Percentiles rank a stretch among this genome's conserved stretches.
Conservation (phyloP, 192 early-diverging fungal species). For the Obelidium mucronatum region DNA sequence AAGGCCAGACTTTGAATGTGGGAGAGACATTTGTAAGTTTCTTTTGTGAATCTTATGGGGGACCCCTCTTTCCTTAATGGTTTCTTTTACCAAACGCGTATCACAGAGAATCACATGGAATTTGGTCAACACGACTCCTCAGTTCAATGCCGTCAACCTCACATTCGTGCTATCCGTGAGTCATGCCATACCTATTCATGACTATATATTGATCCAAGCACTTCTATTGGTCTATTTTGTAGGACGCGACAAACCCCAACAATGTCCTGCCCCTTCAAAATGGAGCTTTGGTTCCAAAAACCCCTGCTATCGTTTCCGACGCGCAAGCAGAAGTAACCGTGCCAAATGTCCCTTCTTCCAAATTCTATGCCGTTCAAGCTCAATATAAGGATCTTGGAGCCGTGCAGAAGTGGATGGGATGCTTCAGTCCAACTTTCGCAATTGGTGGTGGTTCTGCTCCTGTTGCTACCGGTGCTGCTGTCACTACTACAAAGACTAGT, state of each 20-base stretch:
- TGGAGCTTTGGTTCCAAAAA: neutral
- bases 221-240: too few relatives aligned
- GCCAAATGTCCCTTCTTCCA: neutral
- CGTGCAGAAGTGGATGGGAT: neutral
- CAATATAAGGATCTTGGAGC: neutral
- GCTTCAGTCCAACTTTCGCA: neutral
- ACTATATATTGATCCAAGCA: too few relatives aligned
- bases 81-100: neutral
- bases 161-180: too few relatives aligned
- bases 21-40: neutral
- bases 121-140: too few relatives aligned
- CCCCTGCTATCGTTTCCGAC: neutral
- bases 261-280: neutral
- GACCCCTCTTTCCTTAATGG: too few relatives aligned
- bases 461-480: neutral
- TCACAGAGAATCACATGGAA: neutral
- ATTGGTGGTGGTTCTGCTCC: neutral
- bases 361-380: neutral
- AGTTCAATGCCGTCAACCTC: too few relatives aligned
- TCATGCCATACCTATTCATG: too few relatives aligned
- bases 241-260: slow-evolving; percentile 12
- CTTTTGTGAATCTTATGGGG: too few relatives aligned
- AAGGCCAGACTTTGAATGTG: neutral
- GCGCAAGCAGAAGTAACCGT: neutral
- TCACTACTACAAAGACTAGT: neutral